These are phyloP conservation scores for Solanum bulbocastanum DNA, from an alignment of 257 asterid genomes.

Conservation along the genomic window DNA sequence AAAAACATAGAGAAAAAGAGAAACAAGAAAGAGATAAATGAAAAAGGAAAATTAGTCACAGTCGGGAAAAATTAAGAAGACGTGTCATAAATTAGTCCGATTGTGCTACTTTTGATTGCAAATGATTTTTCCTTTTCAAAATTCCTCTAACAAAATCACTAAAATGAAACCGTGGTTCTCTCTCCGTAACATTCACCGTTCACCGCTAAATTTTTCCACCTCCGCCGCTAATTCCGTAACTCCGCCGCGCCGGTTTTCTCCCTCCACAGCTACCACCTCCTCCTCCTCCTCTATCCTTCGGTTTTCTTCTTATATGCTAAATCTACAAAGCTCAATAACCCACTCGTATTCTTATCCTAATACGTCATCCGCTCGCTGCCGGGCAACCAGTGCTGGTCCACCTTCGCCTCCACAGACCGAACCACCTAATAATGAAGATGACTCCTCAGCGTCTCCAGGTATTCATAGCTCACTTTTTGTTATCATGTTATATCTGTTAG, in stretches of 20 bases:
- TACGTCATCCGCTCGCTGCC: conserved; percentile 27
- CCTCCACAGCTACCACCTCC: neutral
- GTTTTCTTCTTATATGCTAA: neutral
- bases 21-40: neutral
- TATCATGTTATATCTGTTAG: neutral
- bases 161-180: conserved; percentile 13
- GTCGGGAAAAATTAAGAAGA: neutral
- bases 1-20: neutral
- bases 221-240: neutral
- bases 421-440: conserved; percentile 29
- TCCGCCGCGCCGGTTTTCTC: neutral
- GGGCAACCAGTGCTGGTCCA: conserved; percentile 30
- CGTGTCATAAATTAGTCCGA: neutral
- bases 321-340: conserved; percentile 27
- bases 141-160: neutral
- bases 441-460: conserved; percentile 36
- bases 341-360: conserved; percentile 9
- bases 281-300: neutral
- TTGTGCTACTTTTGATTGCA: neutral
- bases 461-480: neutral
- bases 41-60: neutral
- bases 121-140: neutral
- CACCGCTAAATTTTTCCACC: neutral
- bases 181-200: conserved; percentile 4
- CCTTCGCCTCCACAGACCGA: conserved; percentile 37